phyloP scores from a whole-genome alignment of 2,329 filamentous ascomycete species.

The Claviceps cyperi region DNA sequence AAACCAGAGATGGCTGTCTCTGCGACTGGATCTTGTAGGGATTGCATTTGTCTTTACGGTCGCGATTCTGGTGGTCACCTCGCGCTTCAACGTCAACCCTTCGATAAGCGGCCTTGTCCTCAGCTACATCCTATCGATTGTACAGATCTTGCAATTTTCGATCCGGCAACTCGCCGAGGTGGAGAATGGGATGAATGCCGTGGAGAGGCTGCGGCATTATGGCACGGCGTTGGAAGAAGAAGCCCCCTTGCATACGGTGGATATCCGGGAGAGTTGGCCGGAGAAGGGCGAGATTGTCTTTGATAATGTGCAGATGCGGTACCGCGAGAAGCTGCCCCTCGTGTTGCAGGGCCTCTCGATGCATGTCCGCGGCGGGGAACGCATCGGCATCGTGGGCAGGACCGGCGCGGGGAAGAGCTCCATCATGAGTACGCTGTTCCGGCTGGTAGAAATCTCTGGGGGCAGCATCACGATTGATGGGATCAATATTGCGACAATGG shows the following conservation, averaged over 20 bases:
- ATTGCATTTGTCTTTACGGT: constrained; percentile 75
- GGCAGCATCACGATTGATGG: constrained; percentile 52
- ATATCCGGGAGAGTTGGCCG: constrained; percentile 67
- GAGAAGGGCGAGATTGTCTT: constrained; percentile 72
- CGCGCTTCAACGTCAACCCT: constrained; percentile 70
- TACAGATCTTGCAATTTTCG: constrained; percentile 92
- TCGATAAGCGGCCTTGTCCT: constrained; percentile 79
- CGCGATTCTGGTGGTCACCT: constrained; percentile 83
- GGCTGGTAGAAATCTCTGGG: constrained; percentile 51
- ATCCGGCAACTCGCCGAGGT: constrained; percentile 89
- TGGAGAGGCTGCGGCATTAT: constrained; percentile 84
- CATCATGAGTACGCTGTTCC: constrained; percentile 73
- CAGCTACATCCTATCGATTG: constrained; percentile 84
- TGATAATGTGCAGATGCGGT: constrained; percentile 64
- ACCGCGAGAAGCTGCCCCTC: constrained; percentile 55
- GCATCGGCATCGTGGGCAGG: constrained; percentile 67
- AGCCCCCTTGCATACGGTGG: constrained; percentile 62
- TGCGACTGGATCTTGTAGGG: constrained; percentile 73
- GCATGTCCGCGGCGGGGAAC: constrained; percentile 60
- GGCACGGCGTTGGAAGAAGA: constrained; percentile 78
- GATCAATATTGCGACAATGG: constrained; percentile 56
- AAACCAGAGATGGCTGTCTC: constrained; percentile 85
- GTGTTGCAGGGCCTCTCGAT: constrained; percentile 58
- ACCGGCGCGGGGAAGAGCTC: constrained; percentile 74
- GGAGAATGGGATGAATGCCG: constrained; percentile 96